phyloP scores from a whole-genome alignment of 371 early-diverging fungal species.

The Circinella umbellata region DNA sequence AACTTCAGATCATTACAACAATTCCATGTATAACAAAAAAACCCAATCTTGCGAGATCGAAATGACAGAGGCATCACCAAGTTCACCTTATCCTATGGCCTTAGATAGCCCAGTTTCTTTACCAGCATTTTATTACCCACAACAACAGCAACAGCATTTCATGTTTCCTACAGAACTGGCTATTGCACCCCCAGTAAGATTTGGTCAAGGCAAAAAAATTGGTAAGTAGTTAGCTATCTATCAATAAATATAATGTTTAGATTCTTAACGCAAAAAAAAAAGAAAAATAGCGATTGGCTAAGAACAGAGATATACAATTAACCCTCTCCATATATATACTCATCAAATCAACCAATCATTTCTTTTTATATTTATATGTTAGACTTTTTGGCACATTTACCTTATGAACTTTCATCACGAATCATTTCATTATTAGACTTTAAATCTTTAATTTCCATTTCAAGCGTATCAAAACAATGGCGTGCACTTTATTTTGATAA shows the following conservation, averaged over 20 bases:
- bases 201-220: conserved; percentile 1
- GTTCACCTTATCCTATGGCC: not conserved
- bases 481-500: conserved; percentile 16
- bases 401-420: conserved; percentile 23
- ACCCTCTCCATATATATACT: too few relatives aligned
- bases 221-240: not conserved
- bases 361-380: not conserved
- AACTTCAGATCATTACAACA: not conserved
- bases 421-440: conserved; percentile 23
- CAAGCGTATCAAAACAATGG: conserved; percentile 18
- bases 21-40: not conserved
- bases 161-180: not conserved
- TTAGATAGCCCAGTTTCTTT: not conserved
- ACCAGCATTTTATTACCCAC: not conserved
- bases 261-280: not conserved
- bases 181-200: not conserved
- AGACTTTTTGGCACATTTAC: conserved; percentile 25
- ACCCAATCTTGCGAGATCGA: conserved; percentile 3
- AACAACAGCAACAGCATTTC: not conserved
- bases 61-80: conserved; percentile 9
- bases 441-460: conserved; percentile 7
- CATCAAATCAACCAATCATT: not conserved
- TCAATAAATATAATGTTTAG: too few relatives aligned
- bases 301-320: too few relatives aligned
- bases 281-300: not conserved